A percentile compares a stretch with the other conserved stretches of the same genome.
These are phyloP conservation scores for Akanthomyces dipterigenus DNA, from an alignment of 2,329 filamentous ascomycete species.

Conservation along the genomic window DNA sequence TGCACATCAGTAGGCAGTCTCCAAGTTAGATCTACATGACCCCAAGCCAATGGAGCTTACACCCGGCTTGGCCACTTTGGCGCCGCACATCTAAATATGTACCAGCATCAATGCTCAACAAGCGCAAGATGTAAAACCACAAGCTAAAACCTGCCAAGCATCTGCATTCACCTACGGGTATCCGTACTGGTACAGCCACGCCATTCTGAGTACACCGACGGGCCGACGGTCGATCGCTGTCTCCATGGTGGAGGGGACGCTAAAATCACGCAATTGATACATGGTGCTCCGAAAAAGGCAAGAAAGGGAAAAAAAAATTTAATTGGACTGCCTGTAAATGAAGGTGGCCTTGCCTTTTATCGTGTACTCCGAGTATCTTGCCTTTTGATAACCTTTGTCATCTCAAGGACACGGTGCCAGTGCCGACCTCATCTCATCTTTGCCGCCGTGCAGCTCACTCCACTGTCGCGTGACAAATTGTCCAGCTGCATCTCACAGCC, in stretches of 20 bases:
- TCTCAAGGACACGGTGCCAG: neutral
- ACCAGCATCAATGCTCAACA: neutral
- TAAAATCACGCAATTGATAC: constrained; percentile 10
- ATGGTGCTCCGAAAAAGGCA: neutral
- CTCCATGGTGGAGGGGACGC: neutral
- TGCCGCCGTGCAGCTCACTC: neutral
- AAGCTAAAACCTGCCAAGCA: too few species aligned
- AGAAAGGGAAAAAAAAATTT: constrained; percentile 1
- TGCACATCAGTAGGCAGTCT: neutral
- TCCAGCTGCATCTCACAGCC: neutral
- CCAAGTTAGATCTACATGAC: neutral
- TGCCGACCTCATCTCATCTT: neutral
- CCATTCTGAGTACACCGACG: neutral
- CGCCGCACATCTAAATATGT: neutral
- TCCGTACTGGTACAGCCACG: too few species aligned
- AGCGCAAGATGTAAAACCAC: too few species aligned
- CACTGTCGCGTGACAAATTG: neutral
- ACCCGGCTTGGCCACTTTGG: neutral
- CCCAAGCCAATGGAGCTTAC: neutral
- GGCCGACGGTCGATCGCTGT: constrained; percentile 5
- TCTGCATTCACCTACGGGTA: too few species aligned
- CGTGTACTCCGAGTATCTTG: neutral
- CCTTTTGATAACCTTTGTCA: neutral
- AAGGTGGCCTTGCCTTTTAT: neutral
- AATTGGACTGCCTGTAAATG: constrained; percentile 1